phyloP scores from a whole-genome alignment of 2,329 filamentous ascomycete genomes.

The Thielaviopsis musarum region DNA sequence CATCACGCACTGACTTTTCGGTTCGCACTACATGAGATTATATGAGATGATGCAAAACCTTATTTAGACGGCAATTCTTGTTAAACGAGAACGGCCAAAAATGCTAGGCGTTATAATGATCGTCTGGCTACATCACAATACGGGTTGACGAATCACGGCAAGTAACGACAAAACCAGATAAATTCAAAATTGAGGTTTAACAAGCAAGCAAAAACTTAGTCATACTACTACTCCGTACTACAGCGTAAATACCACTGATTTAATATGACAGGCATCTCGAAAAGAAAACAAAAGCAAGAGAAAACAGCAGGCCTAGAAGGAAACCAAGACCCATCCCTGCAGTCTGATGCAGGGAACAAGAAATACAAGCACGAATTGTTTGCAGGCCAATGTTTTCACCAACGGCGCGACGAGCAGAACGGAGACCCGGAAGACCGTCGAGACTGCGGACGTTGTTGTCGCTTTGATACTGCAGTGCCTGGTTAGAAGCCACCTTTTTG shows the following conservation, averaged over 20 bases:
- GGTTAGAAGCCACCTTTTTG: slow-evolving; percentile 31
- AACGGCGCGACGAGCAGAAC: slow-evolving; percentile 30
- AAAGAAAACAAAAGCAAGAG: slow-evolving; percentile 5
- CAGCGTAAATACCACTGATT: too few species aligned
- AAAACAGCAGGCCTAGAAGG: slow-evolving; percentile 13
- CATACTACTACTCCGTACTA: not conserved
- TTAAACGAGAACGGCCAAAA: not conserved
- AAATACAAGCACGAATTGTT: slow-evolving; percentile 17
- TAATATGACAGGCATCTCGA: not conserved
- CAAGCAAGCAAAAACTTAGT: too few species aligned
- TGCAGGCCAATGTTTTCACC: slow-evolving; percentile 31
- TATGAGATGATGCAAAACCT: not conserved
- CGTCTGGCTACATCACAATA: too few species aligned
- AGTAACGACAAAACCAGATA: not conserved
- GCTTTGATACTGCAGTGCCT: slow-evolving; percentile 37
- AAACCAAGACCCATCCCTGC: slow-evolving; percentile 21
- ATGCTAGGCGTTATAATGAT: too few species aligned
- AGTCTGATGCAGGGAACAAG: slow-evolving; percentile 14
- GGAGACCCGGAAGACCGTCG: slow-evolving; percentile 42
- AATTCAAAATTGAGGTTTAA: too few species aligned
- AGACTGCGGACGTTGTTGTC: slow-evolving; percentile 37
- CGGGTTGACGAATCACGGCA: too few species aligned
- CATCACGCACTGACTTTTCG: not conserved
- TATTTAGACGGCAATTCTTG: not conserved
- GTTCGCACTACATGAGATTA: not conserved